phyloP scores from a whole-genome alignment of 1,284 basidiomycete species.

The Tilletia caries region DNA sequence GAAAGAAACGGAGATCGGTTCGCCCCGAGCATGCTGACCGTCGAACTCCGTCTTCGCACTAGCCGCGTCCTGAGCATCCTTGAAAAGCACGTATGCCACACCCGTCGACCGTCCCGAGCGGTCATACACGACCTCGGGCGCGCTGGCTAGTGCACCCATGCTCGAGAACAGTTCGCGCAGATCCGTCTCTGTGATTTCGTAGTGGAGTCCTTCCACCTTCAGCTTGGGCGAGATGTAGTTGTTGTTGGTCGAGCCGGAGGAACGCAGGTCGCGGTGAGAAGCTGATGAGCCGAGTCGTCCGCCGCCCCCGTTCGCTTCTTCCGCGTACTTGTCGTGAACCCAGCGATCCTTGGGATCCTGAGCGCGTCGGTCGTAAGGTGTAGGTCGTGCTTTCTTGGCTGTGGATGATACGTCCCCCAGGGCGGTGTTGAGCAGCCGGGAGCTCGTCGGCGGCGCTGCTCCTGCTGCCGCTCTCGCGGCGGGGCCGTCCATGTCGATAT shows the following conservation, averaged over 20 bases:
- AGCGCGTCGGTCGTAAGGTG: constrained; percentile 1
- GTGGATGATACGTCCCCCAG: background rate
- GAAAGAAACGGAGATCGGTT: constrained; percentile 40
- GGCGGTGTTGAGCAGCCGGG: constrained; percentile 6
- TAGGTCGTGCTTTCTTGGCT: background rate
- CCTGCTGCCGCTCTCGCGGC: background rate
- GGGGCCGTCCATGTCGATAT: background rate
- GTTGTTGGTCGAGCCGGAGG: constrained; percentile 16
- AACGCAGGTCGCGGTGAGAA: constrained; percentile 16
- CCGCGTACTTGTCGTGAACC: constrained; percentile 2
- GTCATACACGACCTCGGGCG: constrained; percentile 71
- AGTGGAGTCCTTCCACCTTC: constrained; percentile 82
- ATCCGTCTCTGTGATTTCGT: constrained; percentile 84
- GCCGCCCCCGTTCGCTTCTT: background rate
- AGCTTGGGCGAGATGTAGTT: constrained; percentile 56
- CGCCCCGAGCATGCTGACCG: constrained; percentile 78
- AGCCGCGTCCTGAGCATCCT: constrained; percentile 72
- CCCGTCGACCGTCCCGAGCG: constrained; percentile 89
- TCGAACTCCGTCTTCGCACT: constrained; percentile 81
- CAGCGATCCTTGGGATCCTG: constrained; percentile 7
- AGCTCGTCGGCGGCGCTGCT: background rate
- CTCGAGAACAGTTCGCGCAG: constrained; percentile 81
- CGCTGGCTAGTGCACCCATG: constrained; percentile 73
- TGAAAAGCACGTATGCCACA: constrained; percentile 75
- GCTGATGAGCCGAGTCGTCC: background rate